phyloP scores from a whole-genome alignment of 164 flowering plant species.

The Liquidambar formosana region DNA sequence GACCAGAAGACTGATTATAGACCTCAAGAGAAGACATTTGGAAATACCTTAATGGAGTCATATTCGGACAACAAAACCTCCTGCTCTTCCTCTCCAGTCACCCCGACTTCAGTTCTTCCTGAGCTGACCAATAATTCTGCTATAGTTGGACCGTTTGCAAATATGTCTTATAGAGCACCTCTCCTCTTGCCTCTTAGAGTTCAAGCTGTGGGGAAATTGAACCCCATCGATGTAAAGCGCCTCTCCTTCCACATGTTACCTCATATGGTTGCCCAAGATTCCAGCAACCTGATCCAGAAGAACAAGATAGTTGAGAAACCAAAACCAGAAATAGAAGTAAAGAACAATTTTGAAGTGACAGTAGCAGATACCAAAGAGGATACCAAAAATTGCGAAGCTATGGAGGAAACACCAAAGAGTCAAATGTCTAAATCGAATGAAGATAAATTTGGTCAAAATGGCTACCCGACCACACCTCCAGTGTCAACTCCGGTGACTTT shows the following conservation, averaged over 20 bases:
- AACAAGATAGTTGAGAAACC: constrained; percentile 11
- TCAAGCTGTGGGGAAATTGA: constrained; percentile 67
- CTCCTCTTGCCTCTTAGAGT: constrained; percentile 50
- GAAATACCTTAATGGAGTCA: constrained; percentile 26
- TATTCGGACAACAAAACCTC: constrained; percentile 31
- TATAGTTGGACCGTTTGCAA: constrained; percentile 21
- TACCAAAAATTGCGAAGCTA: not conserved
- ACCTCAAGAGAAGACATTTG: constrained; percentile 21
- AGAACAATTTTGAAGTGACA: constrained; percentile 9
- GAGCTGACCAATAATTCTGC: constrained; percentile 15
- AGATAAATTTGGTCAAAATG: not conserved
- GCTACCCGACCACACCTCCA: not conserved
- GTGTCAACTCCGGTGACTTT: not conserved
- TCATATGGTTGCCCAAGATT: constrained; percentile 23
- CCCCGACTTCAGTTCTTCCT: constrained; percentile 81
- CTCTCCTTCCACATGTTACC: constrained; percentile 54
- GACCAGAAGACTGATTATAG: constrained; percentile 18
- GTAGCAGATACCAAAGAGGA: constrained; percentile 1
- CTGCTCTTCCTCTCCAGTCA: constrained; percentile 48
- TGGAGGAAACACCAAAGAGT: constrained; percentile 11
- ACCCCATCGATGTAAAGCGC: constrained; percentile 62
- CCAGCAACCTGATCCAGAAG: constrained; percentile 9
- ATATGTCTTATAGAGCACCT: constrained; percentile 42
- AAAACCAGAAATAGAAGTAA: constrained; percentile 16
- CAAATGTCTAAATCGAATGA: constrained; percentile 5